phyloP scores from a whole-genome alignment of 2,329 filamentous ascomycete species.

The Fusarium foetens region DNA sequence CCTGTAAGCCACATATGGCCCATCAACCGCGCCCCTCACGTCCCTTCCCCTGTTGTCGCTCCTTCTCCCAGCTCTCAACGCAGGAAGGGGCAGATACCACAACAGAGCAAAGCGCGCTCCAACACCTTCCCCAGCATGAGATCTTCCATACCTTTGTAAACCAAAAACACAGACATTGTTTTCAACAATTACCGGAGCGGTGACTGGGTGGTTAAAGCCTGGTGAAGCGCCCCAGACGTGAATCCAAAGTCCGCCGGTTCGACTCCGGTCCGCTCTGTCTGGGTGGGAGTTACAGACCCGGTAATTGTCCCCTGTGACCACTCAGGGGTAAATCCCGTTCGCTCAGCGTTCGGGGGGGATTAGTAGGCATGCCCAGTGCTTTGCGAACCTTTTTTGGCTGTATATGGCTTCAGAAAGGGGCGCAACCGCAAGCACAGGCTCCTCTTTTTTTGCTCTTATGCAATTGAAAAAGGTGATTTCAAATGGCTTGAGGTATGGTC shows the following conservation, averaged over 20 bases:
- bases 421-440: rapidly evolving
- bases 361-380: slow-evolving; percentile 24
- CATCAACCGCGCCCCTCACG: neutral
- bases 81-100: neutral
- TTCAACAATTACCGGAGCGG: neutral
- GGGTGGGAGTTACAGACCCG: slow-evolving; percentile 2
- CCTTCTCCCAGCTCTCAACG: rapidly evolving
- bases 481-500: neutral
- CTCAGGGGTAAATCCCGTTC: slow-evolving; percentile 8
- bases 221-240: rapidly evolving
- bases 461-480: neutral
- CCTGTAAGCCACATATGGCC: neutral
- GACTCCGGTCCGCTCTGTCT: neutral
- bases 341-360: slow-evolving; percentile 8
- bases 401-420: neutral
- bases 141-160: neutral
- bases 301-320: neutral
- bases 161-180: neutral
- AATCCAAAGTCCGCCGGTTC: neutral
- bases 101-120: rapidly evolving
- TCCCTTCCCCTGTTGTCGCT: neutral
- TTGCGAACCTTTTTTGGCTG: slow-evolving; percentile 20
- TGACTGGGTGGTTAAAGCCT: slow-evolving; percentile 17
- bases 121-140: neutral
- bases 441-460: rapidly evolving